Evolutionary conservation across 1,139 yeast species (phyloP), one percentile per base, ranked within the genome.

Genomic region (Saccharomyces hybrid): DNA sequence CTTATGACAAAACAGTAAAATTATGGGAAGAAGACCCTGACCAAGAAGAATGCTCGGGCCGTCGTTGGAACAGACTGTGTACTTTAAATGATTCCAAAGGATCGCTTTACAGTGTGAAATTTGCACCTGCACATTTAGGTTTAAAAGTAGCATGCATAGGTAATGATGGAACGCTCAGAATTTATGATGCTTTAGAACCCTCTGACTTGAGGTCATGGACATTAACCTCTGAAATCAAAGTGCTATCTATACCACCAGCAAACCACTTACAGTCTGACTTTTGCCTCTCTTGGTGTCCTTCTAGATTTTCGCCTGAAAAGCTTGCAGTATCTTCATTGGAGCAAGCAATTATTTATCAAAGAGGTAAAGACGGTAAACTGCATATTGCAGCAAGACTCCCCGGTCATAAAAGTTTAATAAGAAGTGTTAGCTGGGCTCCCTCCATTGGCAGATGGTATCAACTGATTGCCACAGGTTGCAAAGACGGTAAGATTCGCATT

Each of bases 341-440:
- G 64, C 95, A 86, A 66, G 97, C 95, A 0, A 84, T 84, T 61
- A 80, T 91, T 16, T 88, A 85, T 67, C 82, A 84, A 53, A 77
- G 82, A 55, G 78, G 77, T 55, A 69, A 72, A 24, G 72, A 71
- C 41, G 75, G 75, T 9, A 77, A 78, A 57, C 75, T 79, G 31
- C 78, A 78, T 7, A 75, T 77, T 52, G 77, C 70, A 2, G 73
- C 74, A 1, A 68, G 71, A 49, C 70, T 78, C 44, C 87, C 91
- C 1, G 97, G 89, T 51, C 98, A 91, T 69, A 79, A 82, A 57
- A 96, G 96, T 1, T 77, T 93, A 51, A 89, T 93, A 48, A 76
- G 98, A 61, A 88, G 93, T 42, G 90, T 93, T 7, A 80, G 95
- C 50, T 93, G 99, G 99, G 99, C 98, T 0, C 97, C 98, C 5